Conservation (phyloP, 139 green algal genomes). For the Chlamydomonas sp. region DNA sequence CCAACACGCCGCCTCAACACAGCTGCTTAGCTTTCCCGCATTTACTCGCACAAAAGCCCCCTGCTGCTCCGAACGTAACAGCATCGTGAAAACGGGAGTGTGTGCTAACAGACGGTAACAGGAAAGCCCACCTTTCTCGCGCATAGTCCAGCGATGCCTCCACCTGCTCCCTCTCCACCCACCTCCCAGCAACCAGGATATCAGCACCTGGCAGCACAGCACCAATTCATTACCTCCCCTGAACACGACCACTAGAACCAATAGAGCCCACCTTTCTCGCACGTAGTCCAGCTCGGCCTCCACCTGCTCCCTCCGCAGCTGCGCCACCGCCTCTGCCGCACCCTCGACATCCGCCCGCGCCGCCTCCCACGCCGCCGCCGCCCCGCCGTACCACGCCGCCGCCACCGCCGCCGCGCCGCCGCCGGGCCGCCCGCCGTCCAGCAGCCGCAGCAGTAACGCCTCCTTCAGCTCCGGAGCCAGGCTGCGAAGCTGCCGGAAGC, state of each 20-base stretch:
- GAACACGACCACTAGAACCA: not conserved
- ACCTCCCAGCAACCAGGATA: no score
- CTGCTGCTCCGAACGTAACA: no score
- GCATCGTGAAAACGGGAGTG: no score
- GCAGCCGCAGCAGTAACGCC: slow-evolving; percentile 31
- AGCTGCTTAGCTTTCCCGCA: no score
- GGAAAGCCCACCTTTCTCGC: slow-evolving; percentile 2
- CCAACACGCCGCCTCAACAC: no score
- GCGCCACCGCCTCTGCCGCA: not conserved
- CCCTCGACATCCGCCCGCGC: not conserved
- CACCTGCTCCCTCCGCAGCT: not conserved
- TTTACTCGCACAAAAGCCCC: no score
- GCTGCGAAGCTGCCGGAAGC: not conserved
- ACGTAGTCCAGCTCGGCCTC: slow-evolving; percentile 20
- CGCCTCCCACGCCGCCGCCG: slow-evolving; percentile 1
- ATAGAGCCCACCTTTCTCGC: not conserved
- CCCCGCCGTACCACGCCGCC: slow-evolving; percentile 15
- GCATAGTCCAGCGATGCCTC: slow-evolving; percentile 15
- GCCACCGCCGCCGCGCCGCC: slow-evolving; percentile 1
- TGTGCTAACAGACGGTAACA: no score
- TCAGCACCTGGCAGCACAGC: no score
- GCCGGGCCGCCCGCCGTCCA: not conserved
- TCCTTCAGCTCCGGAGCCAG: slow-evolving; percentile 22
- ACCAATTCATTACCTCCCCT: no score
- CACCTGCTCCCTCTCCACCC: not conserved